Conservation (phyloP, 2,329 filamentous ascomycete species). For the Paecilomyces sp. region DNA sequence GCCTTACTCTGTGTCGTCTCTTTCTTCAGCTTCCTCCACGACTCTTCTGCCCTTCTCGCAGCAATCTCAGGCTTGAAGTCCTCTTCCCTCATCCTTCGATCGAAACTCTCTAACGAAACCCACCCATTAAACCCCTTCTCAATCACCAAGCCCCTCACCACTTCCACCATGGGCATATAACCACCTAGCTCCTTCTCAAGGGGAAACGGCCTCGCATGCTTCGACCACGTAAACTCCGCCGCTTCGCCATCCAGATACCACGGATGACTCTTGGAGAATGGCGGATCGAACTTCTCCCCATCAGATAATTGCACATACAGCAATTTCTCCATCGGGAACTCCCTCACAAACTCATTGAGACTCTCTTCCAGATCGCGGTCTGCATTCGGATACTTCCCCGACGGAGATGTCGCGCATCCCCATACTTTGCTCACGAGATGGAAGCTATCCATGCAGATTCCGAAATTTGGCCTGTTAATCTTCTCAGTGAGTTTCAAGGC, state of each 20-base stretch:
- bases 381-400: slow-evolving; percentile 10
- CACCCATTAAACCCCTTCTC: slow-evolving; percentile 13
- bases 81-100: slow-evolving; percentile 12
- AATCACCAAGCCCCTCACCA: slow-evolving; percentile 12
- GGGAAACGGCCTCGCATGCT: slow-evolving; percentile 15
- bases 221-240: slow-evolving; percentile 10
- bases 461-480: slow-evolving; percentile 28
- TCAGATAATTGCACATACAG: slow-evolving; percentile 19
- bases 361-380: neutral
- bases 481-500: slow-evolving; percentile 17
- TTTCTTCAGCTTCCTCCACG: neutral
- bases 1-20: neutral
- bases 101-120: slow-evolving; percentile 16
- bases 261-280: slow-evolving; percentile 9
- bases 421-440: slow-evolving; percentile 26
- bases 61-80: neutral
- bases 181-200: slow-evolving; percentile 10
- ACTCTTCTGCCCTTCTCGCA: neutral
- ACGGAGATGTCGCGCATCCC: slow-evolving; percentile 17
- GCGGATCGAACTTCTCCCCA: slow-evolving; percentile 14
- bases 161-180: slow-evolving; percentile 4
- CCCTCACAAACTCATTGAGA: neutral
- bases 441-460: slow-evolving; percentile 31
- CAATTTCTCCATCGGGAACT: neutral
- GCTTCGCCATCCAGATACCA: slow-evolving; percentile 8